phyloP scores from a whole-genome alignment of 306 rosid genomes.

The Cucumis hystrix region DNA sequence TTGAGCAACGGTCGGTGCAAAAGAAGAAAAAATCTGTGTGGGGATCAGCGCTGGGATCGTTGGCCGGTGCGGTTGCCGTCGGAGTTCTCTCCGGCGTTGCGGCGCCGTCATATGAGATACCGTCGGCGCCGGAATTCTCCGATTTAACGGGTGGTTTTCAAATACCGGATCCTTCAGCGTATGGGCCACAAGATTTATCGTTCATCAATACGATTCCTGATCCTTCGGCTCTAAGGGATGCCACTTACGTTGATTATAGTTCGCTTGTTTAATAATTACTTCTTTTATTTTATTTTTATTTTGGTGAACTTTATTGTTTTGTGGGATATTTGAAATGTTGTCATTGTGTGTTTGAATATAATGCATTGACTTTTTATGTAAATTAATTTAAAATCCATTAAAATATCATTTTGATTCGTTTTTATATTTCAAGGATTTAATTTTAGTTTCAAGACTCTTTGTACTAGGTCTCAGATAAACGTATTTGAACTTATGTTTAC shows the following conservation, averaged over 20 bases:
- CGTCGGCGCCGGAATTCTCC: neutral
- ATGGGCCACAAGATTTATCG: neutral
- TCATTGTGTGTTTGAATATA: too few species aligned
- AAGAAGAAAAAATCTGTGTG: conserved; percentile 22
- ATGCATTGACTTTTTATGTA: too few species aligned
- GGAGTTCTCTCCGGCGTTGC: neutral
- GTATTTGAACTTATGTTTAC: too few species aligned
- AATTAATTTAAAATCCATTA: too few species aligned
- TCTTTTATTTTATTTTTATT: neutral
- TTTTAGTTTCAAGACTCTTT: too few species aligned
- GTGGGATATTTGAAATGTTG: too few species aligned
- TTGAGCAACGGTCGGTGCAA: neutral
- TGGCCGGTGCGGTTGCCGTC: conserved; percentile 3
- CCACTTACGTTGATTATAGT: neutral
- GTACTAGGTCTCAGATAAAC: too few species aligned
- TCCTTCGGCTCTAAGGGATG: neutral
- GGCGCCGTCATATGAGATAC: neutral
- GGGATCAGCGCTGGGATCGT: conserved; percentile 29
- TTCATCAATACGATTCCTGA: neutral
- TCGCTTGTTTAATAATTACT: neutral
- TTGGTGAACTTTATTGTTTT: too few species aligned
- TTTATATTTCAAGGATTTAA: too few species aligned
- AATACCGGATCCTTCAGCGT: neutral
- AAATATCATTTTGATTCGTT: too few species aligned
- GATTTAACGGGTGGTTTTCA: neutral